A percentile compares a stretch with the other conserved stretches of the same genome.
Conservation (phyloP, 2,329 filamentous ascomycete species). For the Aspergillus phoenicis region DNA sequence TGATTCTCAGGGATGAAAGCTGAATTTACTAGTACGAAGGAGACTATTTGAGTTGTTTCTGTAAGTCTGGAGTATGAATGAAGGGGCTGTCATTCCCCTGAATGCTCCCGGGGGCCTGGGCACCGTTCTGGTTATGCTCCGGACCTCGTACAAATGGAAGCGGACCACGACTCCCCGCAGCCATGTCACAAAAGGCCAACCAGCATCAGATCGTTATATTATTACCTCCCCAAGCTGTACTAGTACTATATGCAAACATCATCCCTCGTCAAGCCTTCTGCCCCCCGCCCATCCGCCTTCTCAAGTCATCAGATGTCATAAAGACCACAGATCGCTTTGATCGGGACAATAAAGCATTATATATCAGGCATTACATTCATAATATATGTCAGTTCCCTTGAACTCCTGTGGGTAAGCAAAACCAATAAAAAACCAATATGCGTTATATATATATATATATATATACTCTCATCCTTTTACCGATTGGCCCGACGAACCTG, state of each 20-base stretch:
- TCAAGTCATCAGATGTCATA: slow-evolving; percentile 12
- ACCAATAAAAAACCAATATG: background rate
- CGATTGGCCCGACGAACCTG: background rate
- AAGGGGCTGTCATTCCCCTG: background rate
- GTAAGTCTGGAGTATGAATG: background rate
- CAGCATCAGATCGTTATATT: background rate
- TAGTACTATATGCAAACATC: background rate
- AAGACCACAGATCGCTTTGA: slow-evolving; percentile 14
- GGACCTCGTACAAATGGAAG: background rate
- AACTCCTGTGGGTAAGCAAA: background rate
- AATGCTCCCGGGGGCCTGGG: background rate
- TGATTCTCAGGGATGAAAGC: background rate
- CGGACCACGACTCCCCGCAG: slow-evolving; percentile 1
- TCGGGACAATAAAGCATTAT: slow-evolving; percentile 1
- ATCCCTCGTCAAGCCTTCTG: background rate
- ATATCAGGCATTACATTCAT: slow-evolving; percentile 8
- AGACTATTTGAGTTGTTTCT: background rate
- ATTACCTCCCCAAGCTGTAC: background rate
- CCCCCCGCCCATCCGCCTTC: background rate
- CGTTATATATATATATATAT: background rate
- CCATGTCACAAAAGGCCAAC: background rate
- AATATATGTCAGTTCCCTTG: background rate
- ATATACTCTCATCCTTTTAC: slow-evolving; percentile 1
- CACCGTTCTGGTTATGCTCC: background rate
- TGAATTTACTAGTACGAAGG: background rate